phyloP scores from a whole-genome alignment of 1,284 basidiomycete genomes.

The Ustilago tritici region DNA sequence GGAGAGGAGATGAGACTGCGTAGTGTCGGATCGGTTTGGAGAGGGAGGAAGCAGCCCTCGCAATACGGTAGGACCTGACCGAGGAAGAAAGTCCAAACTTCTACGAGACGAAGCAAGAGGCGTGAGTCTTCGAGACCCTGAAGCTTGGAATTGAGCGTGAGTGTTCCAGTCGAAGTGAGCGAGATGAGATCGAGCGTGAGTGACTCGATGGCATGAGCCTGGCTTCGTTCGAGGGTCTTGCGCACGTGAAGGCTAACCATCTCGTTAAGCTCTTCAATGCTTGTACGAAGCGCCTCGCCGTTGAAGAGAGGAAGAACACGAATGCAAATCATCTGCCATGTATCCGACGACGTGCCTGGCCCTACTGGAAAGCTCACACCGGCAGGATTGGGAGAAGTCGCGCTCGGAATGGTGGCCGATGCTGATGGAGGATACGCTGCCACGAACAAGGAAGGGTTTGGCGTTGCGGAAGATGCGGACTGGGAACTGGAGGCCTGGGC shows the following conservation, averaged over 20 bases:
- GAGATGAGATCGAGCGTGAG: conserved; percentile 85
- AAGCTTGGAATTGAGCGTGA: conserved; percentile 88
- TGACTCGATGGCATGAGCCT: conserved; percentile 71
- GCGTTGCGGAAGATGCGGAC: conserved; percentile 1
- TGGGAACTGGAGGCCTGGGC: conserved; percentile 15
- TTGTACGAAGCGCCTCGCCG: conserved; percentile 84
- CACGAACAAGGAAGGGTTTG: conserved; percentile 11
- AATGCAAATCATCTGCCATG: conserved; percentile 84
- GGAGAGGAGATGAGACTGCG: conserved; percentile 47
- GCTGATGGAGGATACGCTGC: conserved; percentile 16
- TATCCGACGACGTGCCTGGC: conserved; percentile 44
- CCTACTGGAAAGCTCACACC: conserved; percentile 21
- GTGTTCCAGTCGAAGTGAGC: conserved; percentile 86
- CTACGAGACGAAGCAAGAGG: conserved; percentile 81
- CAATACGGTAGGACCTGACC: conserved; percentile 89
- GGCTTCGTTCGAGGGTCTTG: conserved; percentile 69
- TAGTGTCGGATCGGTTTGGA: conserved; percentile 65
- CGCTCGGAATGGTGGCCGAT: conserved; percentile 6
- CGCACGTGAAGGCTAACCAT: conserved; percentile 80
- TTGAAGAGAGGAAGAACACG: conserved; percentile 91
- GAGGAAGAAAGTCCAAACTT: conserved; percentile 95
- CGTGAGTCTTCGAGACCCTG: conserved; percentile 74
- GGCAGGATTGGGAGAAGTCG: conserved; percentile 33
- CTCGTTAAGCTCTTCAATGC: conserved; percentile 90
- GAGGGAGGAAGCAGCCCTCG: conserved; percentile 75